Base-by-base conservation (phyloP, 345 rosid genomes). In the Murraya koenigii region DNA sequence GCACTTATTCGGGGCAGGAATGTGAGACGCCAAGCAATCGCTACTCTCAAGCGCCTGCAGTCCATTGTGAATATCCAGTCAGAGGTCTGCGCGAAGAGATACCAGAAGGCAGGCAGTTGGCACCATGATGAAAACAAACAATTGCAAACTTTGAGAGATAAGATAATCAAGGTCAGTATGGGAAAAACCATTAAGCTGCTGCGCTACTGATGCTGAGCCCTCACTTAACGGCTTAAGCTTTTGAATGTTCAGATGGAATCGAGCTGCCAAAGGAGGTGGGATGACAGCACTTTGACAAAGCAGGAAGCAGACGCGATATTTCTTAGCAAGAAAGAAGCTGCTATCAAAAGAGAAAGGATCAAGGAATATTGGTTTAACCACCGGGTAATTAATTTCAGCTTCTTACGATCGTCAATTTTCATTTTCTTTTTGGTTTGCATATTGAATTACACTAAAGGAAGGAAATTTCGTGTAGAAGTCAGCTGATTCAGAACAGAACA, bases 31-130 rank as follows among this genome's bases (percentile, higher is more conserved):
- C 98, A 95, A 79, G 95, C 98, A 20, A 80, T 89, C 80, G 85
- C 84, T 59, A 90, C 98, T 30, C 88, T 95, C 19, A 93, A 93
- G 80, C 86, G 93, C 80, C 85, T 95, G 85, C 96, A 95, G 74
- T 93, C 98, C 71, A 83, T 95, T 80, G 89, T 95, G 13, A 89
- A 87, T 74, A 92, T 93, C 72, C 97, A 95, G 77, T 87, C 97
- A 63, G 90, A 90, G 75, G 90, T 88, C 79, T 87, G 80, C 30
- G 86, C 93, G 22, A 87, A 76, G 75, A 86, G 93, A 84, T 81
- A 82, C 68, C 92, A 89, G 56, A 80, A 38, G 55, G 81, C 78
- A 83, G 84, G 75, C 39, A 58, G 32, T 19, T 83, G 79, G 80
- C 80, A 84, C 39, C 79, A 20, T 52, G 86, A 85, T 68, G 91